A percentile compares a stretch with the other conserved stretches of the same genome.
These are phyloP conservation scores for Houttuynia cordata DNA, from an alignment of 164 flowering plant species.

Conservation along the genomic window DNA sequence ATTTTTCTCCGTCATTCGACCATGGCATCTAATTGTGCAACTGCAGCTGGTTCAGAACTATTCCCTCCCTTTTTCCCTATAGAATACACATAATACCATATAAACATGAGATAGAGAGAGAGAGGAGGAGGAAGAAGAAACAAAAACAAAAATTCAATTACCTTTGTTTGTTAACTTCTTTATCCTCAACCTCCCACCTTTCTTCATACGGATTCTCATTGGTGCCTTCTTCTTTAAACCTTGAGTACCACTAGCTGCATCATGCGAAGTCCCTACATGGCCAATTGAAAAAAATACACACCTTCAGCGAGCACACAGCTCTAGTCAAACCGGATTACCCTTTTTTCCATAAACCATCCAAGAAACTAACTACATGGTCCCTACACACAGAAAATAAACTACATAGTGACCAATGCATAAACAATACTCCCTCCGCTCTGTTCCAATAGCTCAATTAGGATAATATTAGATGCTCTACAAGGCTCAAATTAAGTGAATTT, in stretches of 20 bases:
- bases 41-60: constrained; percentile 2
- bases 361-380: too few species aligned
- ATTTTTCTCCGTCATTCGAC: constrained; percentile 9
- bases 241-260: constrained; percentile 8
- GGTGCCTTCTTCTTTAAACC: constrained; percentile 8
- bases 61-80: constrained; percentile 10
- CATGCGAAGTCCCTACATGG: constrained; percentile 15
- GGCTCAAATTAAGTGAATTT: too few species aligned
- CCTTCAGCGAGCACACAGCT: neutral
- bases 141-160: neutral
- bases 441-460: too few species aligned
- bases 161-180: constrained; percentile 18
- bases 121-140: too few species aligned
- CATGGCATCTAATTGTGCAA: constrained; percentile 17
- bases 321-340: neutral
- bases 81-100: neutral
- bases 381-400: neutral
- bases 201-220: constrained; percentile 15
- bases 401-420: neutral
- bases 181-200: constrained; percentile 18
- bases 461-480: too few species aligned
- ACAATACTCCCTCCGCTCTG: too few species aligned
- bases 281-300: neutral
- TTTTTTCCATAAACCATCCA: neutral
- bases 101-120: too few species aligned